Evolutionary conservation across 225 moss, liverwort and hornwort genomes (phyloP), one percentile per base, ranked within the genome.

Genomic region (Neckera pumila): DNA sequence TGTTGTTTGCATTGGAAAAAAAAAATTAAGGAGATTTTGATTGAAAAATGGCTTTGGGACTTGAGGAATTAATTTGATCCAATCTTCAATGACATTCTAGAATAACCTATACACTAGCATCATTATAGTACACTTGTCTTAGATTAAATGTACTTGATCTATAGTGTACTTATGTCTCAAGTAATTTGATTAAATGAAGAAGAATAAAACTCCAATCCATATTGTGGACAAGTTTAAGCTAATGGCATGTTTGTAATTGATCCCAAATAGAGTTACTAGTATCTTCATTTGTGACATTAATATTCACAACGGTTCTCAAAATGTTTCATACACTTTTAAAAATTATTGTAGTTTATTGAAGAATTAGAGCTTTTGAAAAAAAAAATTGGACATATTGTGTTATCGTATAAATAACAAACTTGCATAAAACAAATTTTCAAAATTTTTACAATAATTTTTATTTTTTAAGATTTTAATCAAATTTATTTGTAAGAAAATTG

Each of bases 41-140:
- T 1, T 1, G 0, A 19, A 65, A 36, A 36, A 65, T 36, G 11
- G 0, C 64, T 19, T 19, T 19, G 3, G 3, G 0, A 65, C 4
- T 65, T 36, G 1, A 36, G 0, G 12, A 4, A 4, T 36, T 10
- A 13, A 38, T 69, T 69, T 71, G 14, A 15, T 2, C 5, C 26
- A 9, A 71, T 42, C 7, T 15, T 26, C 42, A 42, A 42, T 42
- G 71, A 42, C 15, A 71, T 42, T 42, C 0, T 42, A 4, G 14
- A 71, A 42, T 42, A 26, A 42, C 15, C 42, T 26, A 71, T 2
- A 42, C 3, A 7, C 13, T 26, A 26, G 26, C 15, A 42, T 14
- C 15, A 2, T 42, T 71, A 2, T 15, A 26, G 71, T 8, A 38
- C 8, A 70, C 9, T 42, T 71, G 4, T 70, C 9, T 14, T 25